Percentiles rank a stretch among this genome's conserved stretches.
These are phyloP conservation scores for Candida nemodendra DNA, from an alignment of 805 yeast species.

Conservation along the genomic window DNA sequence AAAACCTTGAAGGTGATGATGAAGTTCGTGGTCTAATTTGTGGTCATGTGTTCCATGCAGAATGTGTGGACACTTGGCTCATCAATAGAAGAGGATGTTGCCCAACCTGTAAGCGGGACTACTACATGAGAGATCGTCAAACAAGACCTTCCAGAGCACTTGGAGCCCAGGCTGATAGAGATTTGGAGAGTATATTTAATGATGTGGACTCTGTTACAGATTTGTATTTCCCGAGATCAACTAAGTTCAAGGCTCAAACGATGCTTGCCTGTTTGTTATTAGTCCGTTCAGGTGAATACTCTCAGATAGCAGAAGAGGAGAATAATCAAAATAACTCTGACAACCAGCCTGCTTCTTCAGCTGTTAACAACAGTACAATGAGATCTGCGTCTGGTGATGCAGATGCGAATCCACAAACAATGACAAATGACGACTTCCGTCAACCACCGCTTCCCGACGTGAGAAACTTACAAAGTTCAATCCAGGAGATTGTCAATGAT, in stretches of 20 bases:
- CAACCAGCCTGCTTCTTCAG: slow-evolving; percentile 3
- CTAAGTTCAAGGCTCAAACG: slow-evolving; percentile 27
- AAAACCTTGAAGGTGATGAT: slow-evolving; percentile 58
- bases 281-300: slow-evolving; percentile 16
- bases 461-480: slow-evolving; percentile 20
- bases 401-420: slow-evolving; percentile 7
- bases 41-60: slow-evolving; percentile 80
- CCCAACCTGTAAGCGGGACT: slow-evolving; percentile 78
- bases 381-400: slow-evolving; percentile 6
- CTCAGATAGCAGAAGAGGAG: neutral
- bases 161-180: slow-evolving; percentile 21
- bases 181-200: slow-evolving; percentile 24
- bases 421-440: slow-evolving; percentile 15
- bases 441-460: slow-evolving; percentile 30
- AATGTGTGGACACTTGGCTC: slow-evolving; percentile 82
- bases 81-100: slow-evolving; percentile 74
- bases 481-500: slow-evolving; percentile 27
- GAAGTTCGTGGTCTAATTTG: slow-evolving; percentile 71
- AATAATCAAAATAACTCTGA: neutral
- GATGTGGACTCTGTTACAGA: slow-evolving; percentile 19
- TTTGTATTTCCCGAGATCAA: slow-evolving; percentile 24
- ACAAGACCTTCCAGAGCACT: slow-evolving; percentile 2
- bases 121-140: slow-evolving; percentile 41
- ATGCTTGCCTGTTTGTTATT: slow-evolving; percentile 22
- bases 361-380: slow-evolving; percentile 1